Evolutionary conservation across 1,284 basidiomycete species (phyloP).

Genomic region (Cutaneotrichosporon cutaneum): DNA sequence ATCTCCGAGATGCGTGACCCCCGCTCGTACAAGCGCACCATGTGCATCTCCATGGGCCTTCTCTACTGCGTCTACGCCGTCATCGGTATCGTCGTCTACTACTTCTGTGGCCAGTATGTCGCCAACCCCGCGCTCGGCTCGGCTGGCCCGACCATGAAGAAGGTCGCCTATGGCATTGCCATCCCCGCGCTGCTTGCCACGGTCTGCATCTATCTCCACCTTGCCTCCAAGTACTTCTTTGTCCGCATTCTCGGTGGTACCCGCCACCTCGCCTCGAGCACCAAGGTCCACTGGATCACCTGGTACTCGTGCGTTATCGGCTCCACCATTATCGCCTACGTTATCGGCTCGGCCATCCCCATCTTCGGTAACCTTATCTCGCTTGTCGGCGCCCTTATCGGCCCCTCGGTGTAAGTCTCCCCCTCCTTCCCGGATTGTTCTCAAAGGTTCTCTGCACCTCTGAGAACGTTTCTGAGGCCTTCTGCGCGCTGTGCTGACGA

Average conservation of each 20-base stretch:
- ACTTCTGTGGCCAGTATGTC: conserved; percentile 48
- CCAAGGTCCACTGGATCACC: conserved; percentile 59
- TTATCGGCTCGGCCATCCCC: conserved; percentile 27
- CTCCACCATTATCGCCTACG: conserved; percentile 17
- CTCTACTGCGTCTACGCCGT: conserved; percentile 42
- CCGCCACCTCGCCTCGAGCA: conserved; percentile 61
- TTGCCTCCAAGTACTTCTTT: conserved; percentile 62
- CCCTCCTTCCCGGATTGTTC: neutral
- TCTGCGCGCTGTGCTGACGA: neutral
- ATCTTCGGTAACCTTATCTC: conserved; percentile 31
- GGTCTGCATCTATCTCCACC: conserved; percentile 29
- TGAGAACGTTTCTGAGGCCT: too few species aligned
- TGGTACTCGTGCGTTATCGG: conserved; percentile 57
- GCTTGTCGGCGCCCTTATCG: conserved; percentile 35
- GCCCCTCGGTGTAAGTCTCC: conserved; percentile 12
- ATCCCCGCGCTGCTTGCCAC: conserved; percentile 43
- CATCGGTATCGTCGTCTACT: conserved; percentile 33
- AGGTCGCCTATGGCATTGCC: conserved; percentile 51
- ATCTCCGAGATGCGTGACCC: conserved; percentile 42
- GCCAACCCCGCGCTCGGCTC: conserved; percentile 49
- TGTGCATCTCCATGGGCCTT: conserved; percentile 34
- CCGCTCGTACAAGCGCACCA: conserved; percentile 31
- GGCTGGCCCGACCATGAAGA: conserved; percentile 49
- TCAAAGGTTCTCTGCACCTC: too few species aligned
- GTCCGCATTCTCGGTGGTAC: conserved; percentile 61